Evolutionary conservation across 2,329 filamentous ascomycete genomes (phyloP).

Genomic region (Emergomyces africanus): DNA sequence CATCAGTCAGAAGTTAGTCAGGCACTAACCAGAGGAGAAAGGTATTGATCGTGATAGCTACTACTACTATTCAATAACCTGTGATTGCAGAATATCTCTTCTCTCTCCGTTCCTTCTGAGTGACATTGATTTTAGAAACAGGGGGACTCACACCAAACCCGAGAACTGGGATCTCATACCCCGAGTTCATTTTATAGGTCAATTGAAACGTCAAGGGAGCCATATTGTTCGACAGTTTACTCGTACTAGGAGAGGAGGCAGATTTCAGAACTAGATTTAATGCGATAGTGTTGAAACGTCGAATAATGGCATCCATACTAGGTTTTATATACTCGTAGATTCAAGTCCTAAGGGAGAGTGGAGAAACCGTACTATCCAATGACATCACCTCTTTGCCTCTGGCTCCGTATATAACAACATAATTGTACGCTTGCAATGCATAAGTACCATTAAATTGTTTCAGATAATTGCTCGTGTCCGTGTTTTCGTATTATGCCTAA

Average conservation of each 20-base stretch:
- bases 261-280: not conserved
- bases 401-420: not conserved
- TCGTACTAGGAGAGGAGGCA: not conserved
- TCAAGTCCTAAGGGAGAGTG: not conserved
- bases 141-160: conserved; percentile 31
- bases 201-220: conserved; percentile 19
- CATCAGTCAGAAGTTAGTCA: conserved; percentile 7
- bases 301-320: not conserved
- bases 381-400: not conserved
- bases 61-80: not conserved
- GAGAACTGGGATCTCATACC: conserved; percentile 47
- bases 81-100: not conserved
- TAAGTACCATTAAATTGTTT: not conserved
- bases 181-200: conserved; percentile 40
- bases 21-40: not conserved
- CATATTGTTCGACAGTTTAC: conserved; percentile 11
- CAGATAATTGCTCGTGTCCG: not conserved
- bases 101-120: not conserved
- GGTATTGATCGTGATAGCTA: not conserved
- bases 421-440: not conserved
- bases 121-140: not conserved
- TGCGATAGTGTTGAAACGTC: not conserved
- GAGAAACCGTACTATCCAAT: not conserved
- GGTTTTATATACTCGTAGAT: not conserved
- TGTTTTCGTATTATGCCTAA: not conserved